Evolutionary conservation across 1,284 basidiomycete species (phyloP), one percentile per base, ranked within the genome.

Genomic region (Neotropicomus parvogracilis): DNA sequence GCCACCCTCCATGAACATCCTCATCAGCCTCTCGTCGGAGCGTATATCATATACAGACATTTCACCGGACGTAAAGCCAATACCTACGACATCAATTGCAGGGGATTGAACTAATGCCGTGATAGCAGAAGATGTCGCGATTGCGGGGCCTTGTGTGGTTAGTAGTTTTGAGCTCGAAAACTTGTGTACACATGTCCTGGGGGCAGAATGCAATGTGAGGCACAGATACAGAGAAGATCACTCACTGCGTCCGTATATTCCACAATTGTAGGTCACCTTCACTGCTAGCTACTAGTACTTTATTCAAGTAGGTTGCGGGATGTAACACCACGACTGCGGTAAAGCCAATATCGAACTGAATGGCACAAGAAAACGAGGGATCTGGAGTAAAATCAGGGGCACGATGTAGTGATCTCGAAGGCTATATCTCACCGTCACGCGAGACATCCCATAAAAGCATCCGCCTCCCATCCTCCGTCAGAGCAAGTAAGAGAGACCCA

Each of bases 261-360:
- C 93, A 99, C n/a, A 99, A 70, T 55, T 95, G 89, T 58, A 99
- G 69, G 44, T 75, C 74, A 10, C 97, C 97, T 64, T 94, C 78
- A 49, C 74, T 79, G 55, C 90, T 91, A 1, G 86, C 85, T 9
- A 99, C 80, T 1, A 99, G 74, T 1, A 99, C 77, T 71, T 99
- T 99, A 75, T 99, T 98, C 46, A 99, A 70, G 68, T 99, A 99
- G 4, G 97, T 99, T 1, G 93, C 87, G 1, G 97, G 97, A 67
- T 99, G 97, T 6, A 97, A 75, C 26, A 97, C 70, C 16, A 77
- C 78, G 10, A 83, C 88, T 9, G 95, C 95, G 1, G 83, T 88
- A 66, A 98, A 98, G 6, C 77, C 83, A 12, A 75, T 61, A 35
- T 88, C 83, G 57, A 94, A 95, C 43, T 83, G 74, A 39, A 97